Conservation (phyloP, 768 basidiomycete genomes). For the Auricularia auricula-judae region DNA sequence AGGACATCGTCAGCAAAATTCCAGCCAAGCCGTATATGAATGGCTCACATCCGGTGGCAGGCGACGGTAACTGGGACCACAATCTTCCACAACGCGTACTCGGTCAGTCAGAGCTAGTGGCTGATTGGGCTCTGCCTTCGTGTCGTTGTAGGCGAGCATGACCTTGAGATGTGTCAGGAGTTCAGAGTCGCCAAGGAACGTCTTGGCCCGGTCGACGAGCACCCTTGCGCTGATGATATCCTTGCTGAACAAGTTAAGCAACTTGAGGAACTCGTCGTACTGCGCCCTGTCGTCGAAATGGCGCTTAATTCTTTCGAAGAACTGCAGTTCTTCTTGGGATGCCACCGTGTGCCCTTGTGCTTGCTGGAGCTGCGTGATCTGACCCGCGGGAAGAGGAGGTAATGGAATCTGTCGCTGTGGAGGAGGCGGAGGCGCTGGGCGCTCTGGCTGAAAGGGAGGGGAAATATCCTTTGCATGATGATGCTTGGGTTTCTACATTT, state of each 20-base stretch:
- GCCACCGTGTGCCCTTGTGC: conserved; percentile 14
- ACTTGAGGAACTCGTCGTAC: conserved; percentile 90
- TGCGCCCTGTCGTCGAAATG: conserved; percentile 61
- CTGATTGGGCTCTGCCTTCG: background rate
- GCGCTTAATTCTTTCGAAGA: conserved; percentile 85
- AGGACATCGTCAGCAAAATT: background rate
- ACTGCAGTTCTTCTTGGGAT: conserved; percentile 51
- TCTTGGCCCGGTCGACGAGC: conserved; percentile 67
- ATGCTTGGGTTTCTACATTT: conserved; percentile 17
- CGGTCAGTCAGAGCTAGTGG: background rate
- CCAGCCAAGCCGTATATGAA: background rate
- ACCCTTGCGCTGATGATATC: conserved; percentile 83
- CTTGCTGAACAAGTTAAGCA: conserved; percentile 90
- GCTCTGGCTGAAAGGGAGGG: background rate
- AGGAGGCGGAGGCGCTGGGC: background rate
- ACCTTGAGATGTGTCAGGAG: conserved; percentile 73
- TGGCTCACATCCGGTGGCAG: conserved; percentile 64
- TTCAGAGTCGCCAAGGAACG: conserved; percentile 66
- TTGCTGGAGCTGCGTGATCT: conserved; percentile 16
- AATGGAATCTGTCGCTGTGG: conserved; percentile 11
- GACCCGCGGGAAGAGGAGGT: conserved; percentile 4
- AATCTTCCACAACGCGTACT: conserved; percentile 13
- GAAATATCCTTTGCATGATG: conserved; percentile 7
- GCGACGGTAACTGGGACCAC: conserved; percentile 80
- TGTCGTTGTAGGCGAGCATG: conserved; percentile 80